These are phyloP conservation scores for Dictyostelium purpureum DNA, from an alignment of 78 protist genomes.

Conservation along the genomic window DNA sequence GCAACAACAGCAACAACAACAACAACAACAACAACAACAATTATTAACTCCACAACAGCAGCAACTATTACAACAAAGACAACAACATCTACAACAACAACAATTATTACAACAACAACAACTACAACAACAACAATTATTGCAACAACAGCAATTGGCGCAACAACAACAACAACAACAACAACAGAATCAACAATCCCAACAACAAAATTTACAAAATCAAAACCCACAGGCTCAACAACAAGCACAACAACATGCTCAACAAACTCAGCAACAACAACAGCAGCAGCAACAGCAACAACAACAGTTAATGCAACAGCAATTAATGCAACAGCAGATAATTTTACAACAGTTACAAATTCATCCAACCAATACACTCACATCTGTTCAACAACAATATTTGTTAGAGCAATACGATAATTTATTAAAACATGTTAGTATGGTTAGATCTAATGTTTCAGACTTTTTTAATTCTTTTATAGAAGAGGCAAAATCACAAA, in stretches of 20 bases:
- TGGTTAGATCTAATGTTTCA: conserved; percentile 3
- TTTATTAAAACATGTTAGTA: conserved; percentile 15
- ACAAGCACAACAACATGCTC: background rate
- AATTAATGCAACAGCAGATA: background rate
- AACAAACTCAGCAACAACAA: conserved; percentile 13
- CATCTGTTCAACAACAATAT: conserved; percentile 42
- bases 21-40: too few species aligned
- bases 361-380: background rate
- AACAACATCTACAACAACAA: too few species aligned
- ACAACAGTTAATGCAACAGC: conserved; percentile 17
- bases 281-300: conserved; percentile 43
- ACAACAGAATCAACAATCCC: background rate
- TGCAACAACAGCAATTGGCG: too few species aligned
- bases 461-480: conserved; percentile 41
- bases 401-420: conserved; percentile 59
- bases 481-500: conserved; percentile 18
- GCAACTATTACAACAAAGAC: too few species aligned
- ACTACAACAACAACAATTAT: background rate
- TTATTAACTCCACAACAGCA: too few species aligned
- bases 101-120: background rate
- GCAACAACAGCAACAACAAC: too few species aligned
- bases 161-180: background rate
- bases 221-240: background rate
- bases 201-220: background rate
- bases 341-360: background rate